Evolutionary conservation across 1,284 basidiomycete genomes (phyloP), one percentile per base, ranked within the genome.

Genomic region (Ustilago curta): DNA sequence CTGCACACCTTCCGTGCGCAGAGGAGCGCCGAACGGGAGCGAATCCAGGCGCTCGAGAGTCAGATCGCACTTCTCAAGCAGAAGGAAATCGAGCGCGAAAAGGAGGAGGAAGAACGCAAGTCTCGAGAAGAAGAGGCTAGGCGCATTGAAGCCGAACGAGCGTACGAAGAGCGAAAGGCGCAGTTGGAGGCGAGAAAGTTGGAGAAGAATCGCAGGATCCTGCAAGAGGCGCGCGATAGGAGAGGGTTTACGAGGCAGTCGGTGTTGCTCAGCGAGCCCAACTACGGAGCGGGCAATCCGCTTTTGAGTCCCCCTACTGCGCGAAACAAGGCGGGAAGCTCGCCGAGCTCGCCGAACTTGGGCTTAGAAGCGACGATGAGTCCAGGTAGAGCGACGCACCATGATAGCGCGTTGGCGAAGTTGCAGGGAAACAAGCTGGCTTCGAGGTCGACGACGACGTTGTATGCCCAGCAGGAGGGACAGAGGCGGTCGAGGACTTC

Each of bases 211-310:
- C 45, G 58, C 4, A 52, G 51, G 35, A 53, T 69, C 29, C 50
- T 77, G 51, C 64, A 69, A 29, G 76, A 77, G 40, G 70, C 76
- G 14, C 53, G 76, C 31, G 76, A 77, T 14, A 48, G 76, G 23
- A 42, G 76, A 12, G 71, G 54, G 6, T 64, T 61, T 11, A 70
- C 73, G 3, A 42, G 68, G n/a, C 59, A 67, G 23, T 60, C 64
- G 42, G 60, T 54, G 23, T 21, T 76, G 54, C 49, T 70, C 7
- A 43, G 53, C 16, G 63, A 67, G 60, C 60, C 68, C 11, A 76
- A 76, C 47, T 76, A 70, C 29, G 73, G 73, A 3, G 73, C 73
- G 11, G 73, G 73, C 12, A 76, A 64, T 40, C 64, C 68, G 12
- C 43, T 75, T 44, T 48, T 69, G 14, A 57, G 45, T 3, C 52